Conservation (phyloP, 176 grass and related monocot genomes). For the Stipa capillata region DNA sequence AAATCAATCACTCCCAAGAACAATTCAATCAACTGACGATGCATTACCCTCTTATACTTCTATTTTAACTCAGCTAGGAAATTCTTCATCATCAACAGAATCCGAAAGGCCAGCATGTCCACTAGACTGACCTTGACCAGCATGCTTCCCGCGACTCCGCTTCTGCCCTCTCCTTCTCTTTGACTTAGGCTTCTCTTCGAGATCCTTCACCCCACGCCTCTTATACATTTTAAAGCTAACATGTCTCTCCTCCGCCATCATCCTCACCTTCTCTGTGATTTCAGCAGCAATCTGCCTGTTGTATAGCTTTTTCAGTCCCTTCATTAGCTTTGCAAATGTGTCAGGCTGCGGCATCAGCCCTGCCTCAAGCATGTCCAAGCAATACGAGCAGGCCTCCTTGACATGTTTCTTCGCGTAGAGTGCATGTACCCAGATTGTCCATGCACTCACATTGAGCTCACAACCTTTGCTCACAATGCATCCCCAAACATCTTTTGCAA, state of each 20-base stretch:
- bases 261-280: slow-evolving; percentile 86
- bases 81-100: slow-evolving; percentile 29
- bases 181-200: slow-evolving; percentile 59
- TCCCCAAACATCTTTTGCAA: slow-evolving; percentile 86
- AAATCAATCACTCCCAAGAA: background rate
- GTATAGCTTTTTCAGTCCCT: slow-evolving; percentile 80
- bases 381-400: slow-evolving; percentile 83
- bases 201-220: slow-evolving; percentile 71
- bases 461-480: slow-evolving; percentile 68
- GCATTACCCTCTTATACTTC: background rate
- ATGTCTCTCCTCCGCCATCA: slow-evolving; percentile 84
- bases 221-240: slow-evolving; percentile 96
- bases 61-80: slow-evolving; percentile 3
- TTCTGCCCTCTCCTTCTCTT: slow-evolving; percentile 53
- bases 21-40: background rate
- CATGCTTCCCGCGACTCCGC: background rate
- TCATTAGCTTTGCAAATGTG: slow-evolving; percentile 90
- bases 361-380: slow-evolving; percentile 87
- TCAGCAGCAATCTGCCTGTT: slow-evolving; percentile 76
- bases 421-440: slow-evolving; percentile 97
- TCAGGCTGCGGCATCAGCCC: slow-evolving; percentile 85
- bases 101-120: background rate
- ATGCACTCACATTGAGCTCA: slow-evolving; percentile 75
- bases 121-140: background rate
- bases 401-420: slow-evolving; percentile 63